A percentile compares a stretch with the other conserved stretches of the same genome.
Conservation (phyloP, 2,329 filamentous ascomycete genomes). For the Hawksworthiomyces lignivorus region DNA sequence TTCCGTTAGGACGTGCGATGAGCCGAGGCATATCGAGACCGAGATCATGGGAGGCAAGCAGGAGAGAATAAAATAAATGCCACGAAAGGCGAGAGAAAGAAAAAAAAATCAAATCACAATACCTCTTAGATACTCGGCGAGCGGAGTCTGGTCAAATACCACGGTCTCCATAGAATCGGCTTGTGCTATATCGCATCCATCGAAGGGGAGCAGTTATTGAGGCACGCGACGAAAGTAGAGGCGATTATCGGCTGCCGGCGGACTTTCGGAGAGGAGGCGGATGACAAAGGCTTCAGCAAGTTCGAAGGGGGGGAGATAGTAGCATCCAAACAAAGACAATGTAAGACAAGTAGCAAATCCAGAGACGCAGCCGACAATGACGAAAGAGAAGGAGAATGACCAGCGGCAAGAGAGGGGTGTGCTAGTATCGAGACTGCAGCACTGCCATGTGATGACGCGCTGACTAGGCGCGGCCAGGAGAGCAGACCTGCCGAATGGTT, state of each 20-base stretch:
- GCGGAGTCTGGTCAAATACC: constrained; percentile 76
- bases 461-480: constrained; percentile 5
- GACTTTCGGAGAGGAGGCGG: no score
- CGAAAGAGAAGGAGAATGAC: neutral
- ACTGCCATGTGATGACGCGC: constrained; percentile 7
- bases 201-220: no score
- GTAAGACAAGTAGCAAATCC: no score
- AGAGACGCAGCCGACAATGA: no score
- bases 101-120: constrained; percentile 21
- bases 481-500: neutral
- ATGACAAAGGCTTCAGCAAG: no score
- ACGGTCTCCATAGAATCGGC: constrained; percentile 66
- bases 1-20: constrained; percentile 9
- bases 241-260: no score
- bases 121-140: constrained; percentile 89
- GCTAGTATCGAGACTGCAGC: constrained; percentile 1
- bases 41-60: constrained; percentile 2
- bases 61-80: no score
- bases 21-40: constrained; percentile 1
- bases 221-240: neutral
- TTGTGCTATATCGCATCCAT: neutral
- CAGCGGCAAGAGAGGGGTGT: neutral
- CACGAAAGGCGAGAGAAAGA: no score
- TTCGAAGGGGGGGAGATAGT: no score
- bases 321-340: no score